Evolutionary conservation across 805 yeast species (phyloP).

Genomic region (Ogataea salicorniae): DNA sequence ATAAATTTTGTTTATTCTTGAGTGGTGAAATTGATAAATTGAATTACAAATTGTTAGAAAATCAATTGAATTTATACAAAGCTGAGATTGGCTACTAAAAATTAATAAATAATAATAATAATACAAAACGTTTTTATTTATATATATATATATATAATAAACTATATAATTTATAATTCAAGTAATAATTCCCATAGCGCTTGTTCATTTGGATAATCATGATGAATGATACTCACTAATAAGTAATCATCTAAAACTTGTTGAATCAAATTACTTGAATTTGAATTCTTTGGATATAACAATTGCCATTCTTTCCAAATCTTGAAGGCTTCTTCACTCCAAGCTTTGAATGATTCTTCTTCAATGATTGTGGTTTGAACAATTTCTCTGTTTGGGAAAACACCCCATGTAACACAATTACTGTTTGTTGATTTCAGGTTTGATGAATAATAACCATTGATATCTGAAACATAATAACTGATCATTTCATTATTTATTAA

Average conservation of each 20-base stretch:
- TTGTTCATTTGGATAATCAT: conserved; percentile 66
- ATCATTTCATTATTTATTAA: conserved; percentile 46
- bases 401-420: conserved; percentile 97
- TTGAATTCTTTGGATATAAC: conserved; percentile 56
- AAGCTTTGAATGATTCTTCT: conserved; percentile 86
- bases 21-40: conserved; percentile 28
- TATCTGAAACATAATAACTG: conserved; percentile 73
- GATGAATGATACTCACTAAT: conserved; percentile 83
- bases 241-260: conserved; percentile 57
- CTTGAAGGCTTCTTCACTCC: conserved; percentile 93
- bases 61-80: conserved; percentile 36
- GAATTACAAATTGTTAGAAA: conserved; percentile 23
- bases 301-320: conserved; percentile 92
- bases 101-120: neutral
- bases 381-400: conserved; percentile 84
- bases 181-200: conserved; percentile 72
- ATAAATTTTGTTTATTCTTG: conserved; percentile 17
- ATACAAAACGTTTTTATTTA: neutral
- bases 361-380: conserved; percentile 91
- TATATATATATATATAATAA: neutral
- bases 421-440: conserved; percentile 53
- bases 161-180: conserved; percentile 7
- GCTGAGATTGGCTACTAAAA: conserved; percentile 20
- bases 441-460: conserved; percentile 51
- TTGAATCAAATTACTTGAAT: conserved; percentile 57